phyloP scores from a whole-genome alignment of 2,329 filamentous ascomycete genomes.

The Neodidymelliopsis sp. region DNA sequence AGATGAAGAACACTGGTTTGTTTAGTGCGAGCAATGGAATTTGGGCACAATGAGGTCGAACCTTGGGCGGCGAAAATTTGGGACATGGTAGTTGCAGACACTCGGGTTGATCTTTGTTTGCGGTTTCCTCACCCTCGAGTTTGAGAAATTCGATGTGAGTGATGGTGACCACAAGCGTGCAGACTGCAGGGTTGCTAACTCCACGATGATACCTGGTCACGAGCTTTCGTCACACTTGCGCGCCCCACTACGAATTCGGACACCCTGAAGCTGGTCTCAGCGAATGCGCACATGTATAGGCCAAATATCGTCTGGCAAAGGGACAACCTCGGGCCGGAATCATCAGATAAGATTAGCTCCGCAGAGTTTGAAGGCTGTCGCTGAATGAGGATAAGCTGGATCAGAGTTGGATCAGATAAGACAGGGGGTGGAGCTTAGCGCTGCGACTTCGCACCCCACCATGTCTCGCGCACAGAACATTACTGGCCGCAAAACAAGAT shows the following conservation, averaged over 20 bases:
- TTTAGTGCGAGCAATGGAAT: neutral
- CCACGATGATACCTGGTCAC: too few relatives aligned
- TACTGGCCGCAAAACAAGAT: too few relatives aligned
- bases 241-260: too few relatives aligned
- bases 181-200: too few relatives aligned
- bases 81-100: neutral
- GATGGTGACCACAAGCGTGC: too few relatives aligned
- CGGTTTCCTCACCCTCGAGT: too few relatives aligned
- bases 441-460: neutral
- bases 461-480: neutral
- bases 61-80: conserved; percentile 15
- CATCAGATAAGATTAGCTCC: conserved; percentile 16
- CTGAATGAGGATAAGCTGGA: neutral
- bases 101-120: too few relatives aligned
- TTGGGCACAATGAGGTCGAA: neutral
- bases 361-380: neutral
- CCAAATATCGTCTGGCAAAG: too few relatives aligned
- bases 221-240: too few relatives aligned
- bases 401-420: conserved; percentile 6
- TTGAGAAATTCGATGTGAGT: too few relatives aligned
- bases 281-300: too few relatives aligned
- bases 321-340: conserved; percentile 30
- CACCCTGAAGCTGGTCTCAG: too few relatives aligned
- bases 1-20: conserved; percentile 77
- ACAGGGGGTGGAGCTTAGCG: neutral